These are phyloP conservation scores for Gliomastix tumulicola DNA, from an alignment of 2,329 filamentous ascomycete genomes.

Conservation along the genomic window DNA sequence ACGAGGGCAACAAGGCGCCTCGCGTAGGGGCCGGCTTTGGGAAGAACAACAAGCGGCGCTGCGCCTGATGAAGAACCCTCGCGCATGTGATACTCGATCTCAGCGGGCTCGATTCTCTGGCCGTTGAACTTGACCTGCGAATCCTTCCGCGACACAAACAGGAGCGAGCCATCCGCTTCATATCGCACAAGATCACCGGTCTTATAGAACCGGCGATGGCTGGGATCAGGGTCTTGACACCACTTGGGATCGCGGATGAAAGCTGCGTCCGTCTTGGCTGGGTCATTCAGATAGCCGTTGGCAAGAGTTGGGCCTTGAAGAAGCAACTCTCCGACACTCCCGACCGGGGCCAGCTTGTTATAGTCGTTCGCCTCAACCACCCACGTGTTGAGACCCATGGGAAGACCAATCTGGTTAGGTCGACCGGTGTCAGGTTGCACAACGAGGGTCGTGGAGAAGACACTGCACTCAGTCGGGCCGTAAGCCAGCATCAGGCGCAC, in stretches of 20 bases:
- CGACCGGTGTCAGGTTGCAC: conserved; percentile 3
- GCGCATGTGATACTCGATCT: conserved; percentile 7
- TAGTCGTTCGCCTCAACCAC: conserved; percentile 8
- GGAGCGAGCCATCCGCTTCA: conserved; percentile 8
- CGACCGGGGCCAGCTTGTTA: conserved; percentile 12
- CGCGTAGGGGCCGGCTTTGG: not conserved
- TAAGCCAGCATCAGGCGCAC: not conserved
- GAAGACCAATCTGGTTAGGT: conserved; percentile 5
- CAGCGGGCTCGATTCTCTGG: conserved; percentile 9
- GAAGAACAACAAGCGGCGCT: not conserved
- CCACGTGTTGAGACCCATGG: conserved; percentile 4
- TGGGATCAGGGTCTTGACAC: conserved; percentile 21
- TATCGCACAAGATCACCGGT: conserved; percentile 9
- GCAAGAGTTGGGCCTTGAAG: conserved; percentile 45
- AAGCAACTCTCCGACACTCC: conserved; percentile 30
- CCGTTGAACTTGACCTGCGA: conserved; percentile 12
- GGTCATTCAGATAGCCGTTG: conserved; percentile 45
- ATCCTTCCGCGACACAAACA: conserved; percentile 10
- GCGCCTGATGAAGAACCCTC: not conserved
- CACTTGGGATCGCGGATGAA: conserved; percentile 42
- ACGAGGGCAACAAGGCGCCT: not conserved
- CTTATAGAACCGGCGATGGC: conserved; percentile 39
- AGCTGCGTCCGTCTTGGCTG: conserved; percentile 36
- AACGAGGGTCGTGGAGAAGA: conserved; percentile 2
- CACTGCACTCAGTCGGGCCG: not conserved